Evolutionary conservation across 192 early-diverging fungal species (phyloP), one percentile per base, ranked within the genome.

Genomic region (Umbelopsis isabellina): DNA sequence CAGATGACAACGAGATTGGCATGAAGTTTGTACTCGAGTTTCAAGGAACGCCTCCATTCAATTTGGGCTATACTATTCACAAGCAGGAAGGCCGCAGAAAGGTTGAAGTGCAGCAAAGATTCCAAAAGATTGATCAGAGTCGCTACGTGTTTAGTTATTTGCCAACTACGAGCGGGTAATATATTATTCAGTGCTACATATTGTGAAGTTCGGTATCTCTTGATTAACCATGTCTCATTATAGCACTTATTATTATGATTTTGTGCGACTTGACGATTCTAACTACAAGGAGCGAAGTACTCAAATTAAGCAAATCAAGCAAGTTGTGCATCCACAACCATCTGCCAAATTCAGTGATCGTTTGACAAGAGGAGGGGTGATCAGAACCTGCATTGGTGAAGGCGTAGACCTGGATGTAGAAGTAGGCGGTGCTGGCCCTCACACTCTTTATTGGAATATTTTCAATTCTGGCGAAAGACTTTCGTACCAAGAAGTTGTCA

Each of bases 261-360:
- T 80, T 65, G 44, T 13, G 18, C 45, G 68, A 18, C 52, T 80
- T 47, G 49, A 67, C 37, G 79, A 80, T 65, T 46, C 37, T 3
- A 50, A 76, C 45, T 80, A 80, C 45, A 78, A 78, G 61, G 71
- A 65, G 37, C 68, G 52, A 4, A 23, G 65, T 46, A 23, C 72
- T 20, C 16, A 70, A 25, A 67, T 78, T 16, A 18, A 35, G 22
- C 30, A 67, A 1, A 71, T 81, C 8, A 46, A 78, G 5, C 82
- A 84, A 51, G 48, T 68, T 7, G 82, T 84, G 46, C 79, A 79
- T 51, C 82, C 82, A 12, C 80, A 84, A 69, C 82, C 82, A 20
- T 46, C 73, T 46, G 82, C 82, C 22, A 47, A 50, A 41, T 81
- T 84, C 46, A 47, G 33, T 13, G 45, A 64, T 35, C 18, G 20